Evolutionary conservation across 2,329 filamentous ascomycete genomes (phyloP), one percentile per base, ranked within the genome.

Genomic region (Cercospora sesami): DNA sequence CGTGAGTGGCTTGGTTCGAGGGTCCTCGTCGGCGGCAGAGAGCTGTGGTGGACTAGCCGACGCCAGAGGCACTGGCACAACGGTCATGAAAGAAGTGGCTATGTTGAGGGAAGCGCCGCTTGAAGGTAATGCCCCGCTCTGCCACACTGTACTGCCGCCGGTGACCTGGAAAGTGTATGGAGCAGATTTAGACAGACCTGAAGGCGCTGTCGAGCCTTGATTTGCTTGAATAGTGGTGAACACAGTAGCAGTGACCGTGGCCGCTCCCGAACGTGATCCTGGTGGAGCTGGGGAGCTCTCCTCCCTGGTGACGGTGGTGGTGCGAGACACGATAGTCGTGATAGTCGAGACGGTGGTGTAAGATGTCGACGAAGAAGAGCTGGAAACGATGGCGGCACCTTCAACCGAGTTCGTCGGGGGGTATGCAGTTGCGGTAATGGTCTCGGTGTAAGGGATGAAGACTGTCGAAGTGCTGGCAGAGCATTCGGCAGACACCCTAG

Each of bases 401-500:
- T 57, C 64, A 26, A 58, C 30, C 6, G 68, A 67, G 58, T 39
- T 66, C 10, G 59, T 7, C 14, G 63, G 65, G 30, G 61, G 60
- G 39, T 63, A 64, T 28, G 58, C 65, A 39, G 64, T 62, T n/a
- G 60, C 65, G 23, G 72, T 73, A 48, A 73, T 60, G 21, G 73
- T 75, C 28, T 68, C 58, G 42, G 73, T 73, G 62, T 74, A 66
- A 1, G 76, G 74, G n/a, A 75, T 63, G 66, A 69, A 77, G 71
- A 75, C 68, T 14, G 75, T 77, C 14, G 68, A 55, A 64, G 67
- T 68, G 51, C 26, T 62, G 26, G 63, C 59, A 31, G 64, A 71
- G 71, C 75, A 77, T 67, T 68, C 55, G 51, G 75, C 75, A 60
- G 70, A 72, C 51, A 67, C 75, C 67, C 75, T 77, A 66, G 73